phyloP scores from a whole-genome alignment of 2,329 filamentous ascomycete species.

The Ascochyta viciae-villosae region DNA sequence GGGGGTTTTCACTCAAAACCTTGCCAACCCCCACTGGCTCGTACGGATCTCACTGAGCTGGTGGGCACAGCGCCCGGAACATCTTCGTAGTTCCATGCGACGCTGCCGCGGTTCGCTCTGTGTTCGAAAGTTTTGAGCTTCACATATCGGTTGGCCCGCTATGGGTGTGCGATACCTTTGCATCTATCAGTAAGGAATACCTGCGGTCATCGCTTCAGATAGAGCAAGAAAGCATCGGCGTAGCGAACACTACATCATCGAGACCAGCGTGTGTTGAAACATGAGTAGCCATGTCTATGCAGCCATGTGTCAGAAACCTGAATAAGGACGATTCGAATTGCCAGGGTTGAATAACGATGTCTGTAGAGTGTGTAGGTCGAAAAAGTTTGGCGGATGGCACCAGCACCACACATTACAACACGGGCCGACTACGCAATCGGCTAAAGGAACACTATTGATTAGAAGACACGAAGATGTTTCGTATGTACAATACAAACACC shows the following conservation, averaged over 20 bases:
- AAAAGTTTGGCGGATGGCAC: conserved; percentile 1
- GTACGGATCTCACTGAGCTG: not conserved
- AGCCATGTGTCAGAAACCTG: not conserved
- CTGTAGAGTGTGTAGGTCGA: not conserved
- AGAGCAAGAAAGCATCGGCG: not conserved
- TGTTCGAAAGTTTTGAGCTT: not conserved
- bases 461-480: not conserved
- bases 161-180: too few relatives aligned
- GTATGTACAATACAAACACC: not conserved
- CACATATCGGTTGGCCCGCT: not conserved
- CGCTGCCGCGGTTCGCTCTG: not conserved
- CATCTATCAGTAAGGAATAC: not conserved
- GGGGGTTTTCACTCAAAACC: not conserved
- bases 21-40: not conserved
- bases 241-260: not conserved
- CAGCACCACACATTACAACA: not conserved
- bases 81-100: not conserved
- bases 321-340: not conserved
- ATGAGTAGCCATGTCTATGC: not conserved
- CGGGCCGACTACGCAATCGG: conserved; percentile 8
- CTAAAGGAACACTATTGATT: not conserved
- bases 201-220: not conserved
- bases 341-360: not conserved
- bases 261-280: not conserved
- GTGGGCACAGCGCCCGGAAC: not conserved